phyloP scores from a whole-genome alignment of 768 basidiomycete genomes.

The Leccinum incarnatum region DNA sequence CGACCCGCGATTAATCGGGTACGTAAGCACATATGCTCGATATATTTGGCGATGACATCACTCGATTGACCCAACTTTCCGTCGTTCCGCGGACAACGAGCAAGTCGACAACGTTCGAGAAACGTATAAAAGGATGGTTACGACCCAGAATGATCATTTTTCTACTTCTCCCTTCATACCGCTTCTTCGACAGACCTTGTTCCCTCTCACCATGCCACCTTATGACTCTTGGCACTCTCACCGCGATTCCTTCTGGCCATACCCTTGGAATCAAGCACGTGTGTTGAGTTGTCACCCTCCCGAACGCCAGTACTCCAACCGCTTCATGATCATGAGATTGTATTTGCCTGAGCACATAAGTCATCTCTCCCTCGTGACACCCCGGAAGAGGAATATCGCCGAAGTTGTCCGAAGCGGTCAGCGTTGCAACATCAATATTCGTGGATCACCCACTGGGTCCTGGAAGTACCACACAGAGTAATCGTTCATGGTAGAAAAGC shows the following conservation, averaged over 20 bases:
- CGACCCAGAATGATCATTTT: not conserved
- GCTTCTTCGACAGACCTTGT: not conserved
- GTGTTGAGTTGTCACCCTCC: not conserved
- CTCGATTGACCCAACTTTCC: not conserved
- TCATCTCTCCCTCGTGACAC: not conserved
- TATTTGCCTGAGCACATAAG: not conserved
- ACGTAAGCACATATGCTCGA: not conserved
- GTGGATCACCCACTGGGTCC: not conserved
- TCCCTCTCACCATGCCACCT: not conserved
- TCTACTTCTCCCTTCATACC: not conserved
- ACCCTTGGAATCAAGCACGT: not conserved
- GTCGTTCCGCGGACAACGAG: no score
- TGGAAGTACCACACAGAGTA: not conserved
- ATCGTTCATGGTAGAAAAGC: not conserved
- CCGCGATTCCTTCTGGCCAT: not conserved
- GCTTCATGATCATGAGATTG: not conserved
- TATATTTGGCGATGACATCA: constrained; percentile 2
- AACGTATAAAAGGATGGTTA: not conserved
- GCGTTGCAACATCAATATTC: not conserved
- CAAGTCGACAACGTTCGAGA: not conserved
- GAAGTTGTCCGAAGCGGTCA: not conserved
- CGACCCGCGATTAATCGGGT: not conserved
- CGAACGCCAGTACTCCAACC: not conserved
- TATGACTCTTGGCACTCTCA: no score
- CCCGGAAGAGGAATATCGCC: not conserved